These are phyloP conservation scores for Pyrus betulifolia DNA, from an alignment of 306 rosid species.

Conservation along the genomic window DNA sequence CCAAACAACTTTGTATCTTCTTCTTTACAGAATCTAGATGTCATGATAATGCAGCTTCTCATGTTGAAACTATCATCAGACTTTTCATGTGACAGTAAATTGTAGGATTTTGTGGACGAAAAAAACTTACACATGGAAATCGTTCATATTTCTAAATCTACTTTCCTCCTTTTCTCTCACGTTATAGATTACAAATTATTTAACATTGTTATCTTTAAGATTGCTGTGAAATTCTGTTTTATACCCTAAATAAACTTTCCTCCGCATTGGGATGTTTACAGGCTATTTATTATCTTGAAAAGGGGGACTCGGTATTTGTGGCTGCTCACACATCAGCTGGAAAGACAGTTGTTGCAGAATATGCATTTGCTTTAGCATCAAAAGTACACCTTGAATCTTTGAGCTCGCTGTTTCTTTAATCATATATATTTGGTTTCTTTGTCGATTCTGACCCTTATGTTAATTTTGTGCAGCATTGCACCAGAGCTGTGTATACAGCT, in stretches of 20 bases:
- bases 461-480: conserved; percentile 68
- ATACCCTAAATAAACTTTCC: conserved; percentile 11
- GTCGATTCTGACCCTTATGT: background rate
- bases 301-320: conserved; percentile 92
- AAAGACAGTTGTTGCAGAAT: conserved; percentile 98
- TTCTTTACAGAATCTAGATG: background rate
- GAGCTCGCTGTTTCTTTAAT: background rate
- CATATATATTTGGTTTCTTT: background rate
- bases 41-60: background rate
- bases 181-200: background rate
- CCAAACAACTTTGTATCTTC: background rate
- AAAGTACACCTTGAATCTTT: conserved; percentile 41
- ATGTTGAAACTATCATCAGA: background rate
- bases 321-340: conserved; percentile 99
- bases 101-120: background rate
- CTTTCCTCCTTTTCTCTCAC: background rate
- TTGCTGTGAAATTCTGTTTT: background rate
- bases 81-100: background rate
- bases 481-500: conserved; percentile 96
- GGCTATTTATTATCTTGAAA: conserved; percentile 98
- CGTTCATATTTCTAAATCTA: background rate
- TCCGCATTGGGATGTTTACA: conserved; percentile 26
- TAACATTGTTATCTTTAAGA: conserved; percentile 9
- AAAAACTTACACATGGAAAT: background rate
- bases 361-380: conserved; percentile 92